A percentile compares a stretch with the other conserved stretches of the same genome.
Evolutionary conservation across 805 yeast genomes (phyloP).

Genomic region (Candida qinlingensis): DNA sequence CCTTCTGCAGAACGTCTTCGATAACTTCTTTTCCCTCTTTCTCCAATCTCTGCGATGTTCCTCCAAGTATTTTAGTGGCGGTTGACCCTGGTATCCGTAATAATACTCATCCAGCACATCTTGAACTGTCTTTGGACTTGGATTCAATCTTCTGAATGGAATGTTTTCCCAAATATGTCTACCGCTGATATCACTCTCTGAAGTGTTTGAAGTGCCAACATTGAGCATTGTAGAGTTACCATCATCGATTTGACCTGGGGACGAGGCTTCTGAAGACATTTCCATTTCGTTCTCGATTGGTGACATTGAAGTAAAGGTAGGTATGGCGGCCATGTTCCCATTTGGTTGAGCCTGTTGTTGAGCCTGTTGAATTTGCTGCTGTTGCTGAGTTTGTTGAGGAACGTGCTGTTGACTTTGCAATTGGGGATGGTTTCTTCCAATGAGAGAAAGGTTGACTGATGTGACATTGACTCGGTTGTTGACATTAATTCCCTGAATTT

Average conservation of each 20-base stretch:
- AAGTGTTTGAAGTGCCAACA: background rate
- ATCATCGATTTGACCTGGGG: slow-evolving; percentile 7
- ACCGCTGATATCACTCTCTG: slow-evolving; percentile 10
- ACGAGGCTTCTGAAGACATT: background rate
- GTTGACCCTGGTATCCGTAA: slow-evolving; percentile 24
- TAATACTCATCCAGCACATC: slow-evolving; percentile 26
- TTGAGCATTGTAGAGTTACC: background rate
- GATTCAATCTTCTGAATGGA: slow-evolving; percentile 18
- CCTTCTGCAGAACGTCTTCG: slow-evolving; percentile 25
- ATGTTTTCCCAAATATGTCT: slow-evolving; percentile 18
- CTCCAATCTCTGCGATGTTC: slow-evolving; percentile 25
- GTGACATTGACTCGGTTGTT: background rate
- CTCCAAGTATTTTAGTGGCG: slow-evolving; percentile 24
- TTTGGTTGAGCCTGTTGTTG: background rate
- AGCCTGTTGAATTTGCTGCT: slow-evolving; percentile 3
- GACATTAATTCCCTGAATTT: background rate
- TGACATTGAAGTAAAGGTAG: slow-evolving; percentile 5
- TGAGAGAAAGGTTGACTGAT: background rate
- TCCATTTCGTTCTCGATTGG: slow-evolving; percentile 5
- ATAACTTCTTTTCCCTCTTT: slow-evolving; percentile 21
- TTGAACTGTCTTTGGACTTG: slow-evolving; percentile 23
- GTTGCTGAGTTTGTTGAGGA: background rate
- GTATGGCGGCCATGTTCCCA: slow-evolving; percentile 1
- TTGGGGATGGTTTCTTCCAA: background rate
- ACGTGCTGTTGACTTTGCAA: background rate